phyloP scores from a whole-genome alignment of 768 basidiomycete species.

The Rhizopogon salebrosus region DNA sequence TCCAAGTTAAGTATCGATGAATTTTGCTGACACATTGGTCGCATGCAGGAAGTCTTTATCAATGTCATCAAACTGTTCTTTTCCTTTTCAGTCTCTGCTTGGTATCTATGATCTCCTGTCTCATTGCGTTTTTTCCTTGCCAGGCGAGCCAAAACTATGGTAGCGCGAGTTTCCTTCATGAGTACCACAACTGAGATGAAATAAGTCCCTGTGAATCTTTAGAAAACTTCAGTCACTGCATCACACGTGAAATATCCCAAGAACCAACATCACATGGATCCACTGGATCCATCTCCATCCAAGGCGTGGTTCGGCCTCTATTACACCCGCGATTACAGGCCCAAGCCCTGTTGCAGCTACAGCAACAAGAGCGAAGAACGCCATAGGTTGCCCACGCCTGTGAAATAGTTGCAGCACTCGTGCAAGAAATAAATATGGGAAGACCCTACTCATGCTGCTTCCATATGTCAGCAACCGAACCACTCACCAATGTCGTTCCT shows the following conservation, averaged over 20 bases:
- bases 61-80: conserved; percentile 44
- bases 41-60: conserved; percentile 61
- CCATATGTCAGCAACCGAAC: conserved; percentile 65
- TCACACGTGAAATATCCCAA: background rate
- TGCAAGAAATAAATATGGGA: background rate
- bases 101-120: conserved; percentile 58
- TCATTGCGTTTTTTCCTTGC: conserved; percentile 59
- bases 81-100: conserved; percentile 59
- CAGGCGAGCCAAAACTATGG: conserved; percentile 58
- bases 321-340: conserved; percentile 54
- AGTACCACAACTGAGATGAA: conserved; percentile 43
- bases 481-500: conserved; percentile 62
- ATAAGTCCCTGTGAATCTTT: conserved; percentile 46
- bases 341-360: conserved; percentile 58
- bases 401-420: background rate
- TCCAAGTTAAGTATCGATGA: background rate
- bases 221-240: background rate
- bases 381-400: conserved; percentile 70
- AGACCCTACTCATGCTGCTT: conserved; percentile 42
- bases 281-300: conserved; percentile 80
- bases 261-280: conserved; percentile 54
- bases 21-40: conserved; percentile 52
- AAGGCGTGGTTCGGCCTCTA: conserved; percentile 49
- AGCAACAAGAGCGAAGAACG: conserved; percentile 55
- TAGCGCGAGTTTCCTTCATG: conserved; percentile 65